These are phyloP conservation scores for Melastoma candidum DNA, from an alignment of 441 rosid genomes.

Conservation along the genomic window DNA sequence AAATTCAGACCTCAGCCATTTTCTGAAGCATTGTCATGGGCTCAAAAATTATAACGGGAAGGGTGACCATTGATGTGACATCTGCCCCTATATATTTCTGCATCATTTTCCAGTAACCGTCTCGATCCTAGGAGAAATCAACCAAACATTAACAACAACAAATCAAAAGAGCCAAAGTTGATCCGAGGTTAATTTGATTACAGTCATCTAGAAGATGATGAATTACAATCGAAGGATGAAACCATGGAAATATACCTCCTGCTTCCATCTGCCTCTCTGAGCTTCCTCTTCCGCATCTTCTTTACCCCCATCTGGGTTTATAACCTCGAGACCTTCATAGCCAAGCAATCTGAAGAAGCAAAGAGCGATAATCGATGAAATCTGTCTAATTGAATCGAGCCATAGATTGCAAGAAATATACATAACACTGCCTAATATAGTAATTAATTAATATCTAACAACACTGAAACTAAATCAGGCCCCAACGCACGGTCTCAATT, in stretches of 20 bases:
- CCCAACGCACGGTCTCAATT: no score
- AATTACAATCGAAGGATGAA: neutral
- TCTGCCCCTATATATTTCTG: constrained; percentile 90
- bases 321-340: constrained; percentile 87
- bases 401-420: neutral
- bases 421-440: neutral
- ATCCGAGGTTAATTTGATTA: no score
- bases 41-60: constrained; percentile 90
- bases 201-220: no score
- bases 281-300: constrained; percentile 98
- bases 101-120: constrained; percentile 97
- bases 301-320: constrained; percentile 90
- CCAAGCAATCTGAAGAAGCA: constrained; percentile 43
- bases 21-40: constrained; percentile 94
- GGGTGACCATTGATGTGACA: constrained; percentile 95
- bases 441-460: no score
- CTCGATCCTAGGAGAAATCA: constrained; percentile 53
- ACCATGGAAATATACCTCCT: constrained; percentile 43
- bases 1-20: constrained; percentile 78
- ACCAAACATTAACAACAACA: no score
- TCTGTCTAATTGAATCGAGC: neutral
- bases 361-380: neutral
- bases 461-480: no score
- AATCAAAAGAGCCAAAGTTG: no score
- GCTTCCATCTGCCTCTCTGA: constrained; percentile 82